Percentiles rank a stretch among this genome's conserved stretches.
phyloP scores from a whole-genome alignment of 371 early-diverging fungal genomes.

The Saksenaea oblongispora region DNA sequence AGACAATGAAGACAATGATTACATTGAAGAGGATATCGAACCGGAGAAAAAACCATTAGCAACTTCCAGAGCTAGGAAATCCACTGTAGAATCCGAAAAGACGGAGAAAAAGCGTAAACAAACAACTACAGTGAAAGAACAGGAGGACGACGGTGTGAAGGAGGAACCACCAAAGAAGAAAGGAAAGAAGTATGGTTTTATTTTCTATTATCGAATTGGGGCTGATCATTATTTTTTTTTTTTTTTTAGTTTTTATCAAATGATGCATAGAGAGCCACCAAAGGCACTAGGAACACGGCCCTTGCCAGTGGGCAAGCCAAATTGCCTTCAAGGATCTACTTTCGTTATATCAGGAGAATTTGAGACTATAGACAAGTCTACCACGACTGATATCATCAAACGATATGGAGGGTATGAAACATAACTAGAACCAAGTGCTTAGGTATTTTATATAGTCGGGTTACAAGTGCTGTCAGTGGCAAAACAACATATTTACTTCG shows the following conservation, averaged over 20 bases:
- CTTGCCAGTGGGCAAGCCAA: slow-evolving; percentile 75
- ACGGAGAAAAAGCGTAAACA: neutral
- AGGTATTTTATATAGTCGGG: slow-evolving; percentile 55
- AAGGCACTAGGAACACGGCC: slow-evolving; percentile 74
- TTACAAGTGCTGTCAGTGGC: slow-evolving; percentile 83
- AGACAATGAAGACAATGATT: neutral
- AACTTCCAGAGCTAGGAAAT: neutral
- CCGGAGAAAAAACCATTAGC: neutral
- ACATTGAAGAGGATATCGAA: neutral
- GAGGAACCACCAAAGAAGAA: slow-evolving; percentile 7
- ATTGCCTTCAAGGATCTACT: slow-evolving; percentile 78
- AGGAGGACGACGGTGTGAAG: neutral
- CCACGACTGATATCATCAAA: slow-evolving; percentile 83
- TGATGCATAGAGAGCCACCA: slow-evolving; percentile 59
- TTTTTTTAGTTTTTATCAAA: slow-evolving; percentile 10
- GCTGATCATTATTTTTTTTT: neutral
- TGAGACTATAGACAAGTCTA: slow-evolving; percentile 68
- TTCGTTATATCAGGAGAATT: slow-evolving; percentile 97
- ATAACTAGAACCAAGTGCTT: neutral
- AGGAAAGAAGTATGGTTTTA: neutral
- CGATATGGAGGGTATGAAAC: slow-evolving; percentile 81
- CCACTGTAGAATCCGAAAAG: neutral
- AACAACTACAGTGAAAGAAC: neutral
- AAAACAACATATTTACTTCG: slow-evolving; percentile 92
- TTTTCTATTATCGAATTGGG: neutral